Percentiles rank a stretch among this genome's conserved stretches.
phyloP scores from a whole-genome alignment of 805 yeast species.

The Ogataea kodamae region DNA sequence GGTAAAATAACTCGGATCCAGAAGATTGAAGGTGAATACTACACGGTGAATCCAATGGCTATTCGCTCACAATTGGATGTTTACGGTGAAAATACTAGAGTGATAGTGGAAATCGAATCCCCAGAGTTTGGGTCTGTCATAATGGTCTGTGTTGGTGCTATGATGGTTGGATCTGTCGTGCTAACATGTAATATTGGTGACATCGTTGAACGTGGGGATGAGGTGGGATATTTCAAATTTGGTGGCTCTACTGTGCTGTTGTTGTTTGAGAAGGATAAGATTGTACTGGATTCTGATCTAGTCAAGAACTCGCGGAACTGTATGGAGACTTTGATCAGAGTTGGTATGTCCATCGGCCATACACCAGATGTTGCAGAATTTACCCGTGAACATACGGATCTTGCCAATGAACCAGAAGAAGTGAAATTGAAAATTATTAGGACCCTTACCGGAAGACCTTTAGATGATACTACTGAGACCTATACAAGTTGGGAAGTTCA shows the following conservation, averaged over 20 bases:
- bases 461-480: slow-evolving; percentile 15
- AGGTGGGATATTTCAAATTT: slow-evolving; percentile 90
- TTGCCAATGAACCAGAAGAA: slow-evolving; percentile 45
- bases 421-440: slow-evolving; percentile 49
- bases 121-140: slow-evolving; percentile 73
- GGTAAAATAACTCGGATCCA: slow-evolving; percentile 67
- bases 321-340: slow-evolving; percentile 79
- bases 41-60: slow-evolving; percentile 98
- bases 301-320: slow-evolving; percentile 60
- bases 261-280: slow-evolving; percentile 49
- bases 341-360: slow-evolving; percentile 93
- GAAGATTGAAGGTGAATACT: slow-evolving; percentile 83
- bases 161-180: slow-evolving; percentile 96
- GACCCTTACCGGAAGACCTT: slow-evolving; percentile 55
- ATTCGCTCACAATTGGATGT: slow-evolving; percentile 84
- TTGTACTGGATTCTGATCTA: slow-evolving; percentile 72
- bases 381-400: slow-evolving; percentile 41
- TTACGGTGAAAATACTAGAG: slow-evolving; percentile 85
- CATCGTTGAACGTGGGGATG: slow-evolving; percentile 63
- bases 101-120: slow-evolving; percentile 72
- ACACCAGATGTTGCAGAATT: slow-evolving; percentile 45
- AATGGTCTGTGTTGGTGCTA: slow-evolving; percentile 87
- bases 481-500: slow-evolving; percentile 30
- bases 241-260: slow-evolving; percentile 89
- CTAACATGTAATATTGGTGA: slow-evolving; percentile 64